A percentile compares a stretch with the other conserved stretches of the same genome.
These are phyloP conservation scores for Stentor coeruleus DNA, from an alignment of 73 alveolate genomes.

Conservation along the genomic window DNA sequence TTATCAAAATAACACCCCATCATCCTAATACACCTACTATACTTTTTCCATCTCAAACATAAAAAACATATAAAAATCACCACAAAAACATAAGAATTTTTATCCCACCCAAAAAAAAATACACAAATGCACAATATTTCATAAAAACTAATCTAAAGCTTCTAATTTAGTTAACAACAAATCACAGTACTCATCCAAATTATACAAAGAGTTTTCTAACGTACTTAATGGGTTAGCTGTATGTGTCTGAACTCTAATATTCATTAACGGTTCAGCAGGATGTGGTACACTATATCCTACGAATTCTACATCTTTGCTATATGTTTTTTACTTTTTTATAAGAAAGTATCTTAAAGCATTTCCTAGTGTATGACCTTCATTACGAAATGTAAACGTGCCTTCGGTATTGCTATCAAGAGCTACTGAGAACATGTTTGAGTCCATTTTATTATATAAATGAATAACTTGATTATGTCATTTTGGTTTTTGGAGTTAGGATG, in stretches of 20 bases:
- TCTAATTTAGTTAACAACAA: conserved; percentile 14
- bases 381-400: conserved; percentile 64
- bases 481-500: too few species aligned
- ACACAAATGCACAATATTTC: too few species aligned
- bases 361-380: conserved; percentile 84
- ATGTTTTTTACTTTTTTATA: conserved; percentile 66
- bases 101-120: too few species aligned
- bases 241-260: conserved; percentile 64
- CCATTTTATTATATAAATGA: too few species aligned
- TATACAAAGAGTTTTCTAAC: not conserved
- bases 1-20: too few species aligned
- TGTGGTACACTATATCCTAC: conserved; percentile 84
- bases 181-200: not conserved
- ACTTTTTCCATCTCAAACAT: too few species aligned
- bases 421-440: not conserved
- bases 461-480: too few species aligned
- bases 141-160: too few species aligned
- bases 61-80: too few species aligned
- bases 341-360: conserved; percentile 62
- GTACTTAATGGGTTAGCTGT: not conserved
- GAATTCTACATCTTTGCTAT: conserved; percentile 66
- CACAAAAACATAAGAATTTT: too few species aligned
- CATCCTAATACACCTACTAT: too few species aligned
- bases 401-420: conserved; percentile 5
- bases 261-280: conserved; percentile 83